Evolutionary conservation across 192 early-diverging fungal genomes (phyloP).

Genomic region (Fimicolochytrium jonesii): DNA sequence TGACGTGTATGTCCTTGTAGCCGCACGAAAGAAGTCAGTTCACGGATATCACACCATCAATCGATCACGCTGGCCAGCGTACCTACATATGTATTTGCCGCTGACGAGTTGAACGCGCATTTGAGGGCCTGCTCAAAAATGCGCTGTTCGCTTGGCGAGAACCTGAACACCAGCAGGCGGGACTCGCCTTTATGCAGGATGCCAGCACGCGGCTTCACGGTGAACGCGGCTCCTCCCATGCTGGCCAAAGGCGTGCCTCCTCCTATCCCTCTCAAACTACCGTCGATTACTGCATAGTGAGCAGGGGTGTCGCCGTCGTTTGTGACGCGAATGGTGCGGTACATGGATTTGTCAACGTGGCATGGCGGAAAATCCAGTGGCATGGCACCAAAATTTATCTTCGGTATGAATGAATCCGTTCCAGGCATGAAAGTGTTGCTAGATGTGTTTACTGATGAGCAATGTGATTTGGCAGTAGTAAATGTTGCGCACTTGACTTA

Average conservation of each 20-base stretch:
- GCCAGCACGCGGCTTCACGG: constrained; percentile 45
- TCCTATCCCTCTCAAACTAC: constrained; percentile 22
- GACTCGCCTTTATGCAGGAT: constrained; percentile 46
- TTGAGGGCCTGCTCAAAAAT: constrained; percentile 46
- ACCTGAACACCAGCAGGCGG: constrained; percentile 48
- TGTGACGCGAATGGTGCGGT: constrained; percentile 44
- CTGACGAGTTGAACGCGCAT: constrained; percentile 47
- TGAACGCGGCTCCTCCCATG: constrained; percentile 42
- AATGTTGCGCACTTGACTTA: too few relatives aligned
- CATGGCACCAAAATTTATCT: constrained; percentile 41
- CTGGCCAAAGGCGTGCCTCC: constrained; percentile 32
- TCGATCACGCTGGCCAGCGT: background rate
- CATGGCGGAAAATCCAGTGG: constrained; percentile 51
- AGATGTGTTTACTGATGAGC: background rate
- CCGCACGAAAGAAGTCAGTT: constrained; percentile 2
- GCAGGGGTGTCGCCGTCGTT: constrained; percentile 55
- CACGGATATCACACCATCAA: too few relatives aligned
- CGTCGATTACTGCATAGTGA: constrained; percentile 49
- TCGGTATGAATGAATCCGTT: constrained; percentile 52
- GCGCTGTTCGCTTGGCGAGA: constrained; percentile 44
- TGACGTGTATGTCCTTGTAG: constrained; percentile 48
- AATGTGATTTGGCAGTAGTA: too few relatives aligned
- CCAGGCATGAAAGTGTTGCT: constrained; percentile 54
- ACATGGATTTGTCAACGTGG: constrained; percentile 46
- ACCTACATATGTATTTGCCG: constrained; percentile 18